phyloP scores from a whole-genome alignment of 2,329 filamentous ascomycete genomes.

The Fusarium sp. region DNA sequence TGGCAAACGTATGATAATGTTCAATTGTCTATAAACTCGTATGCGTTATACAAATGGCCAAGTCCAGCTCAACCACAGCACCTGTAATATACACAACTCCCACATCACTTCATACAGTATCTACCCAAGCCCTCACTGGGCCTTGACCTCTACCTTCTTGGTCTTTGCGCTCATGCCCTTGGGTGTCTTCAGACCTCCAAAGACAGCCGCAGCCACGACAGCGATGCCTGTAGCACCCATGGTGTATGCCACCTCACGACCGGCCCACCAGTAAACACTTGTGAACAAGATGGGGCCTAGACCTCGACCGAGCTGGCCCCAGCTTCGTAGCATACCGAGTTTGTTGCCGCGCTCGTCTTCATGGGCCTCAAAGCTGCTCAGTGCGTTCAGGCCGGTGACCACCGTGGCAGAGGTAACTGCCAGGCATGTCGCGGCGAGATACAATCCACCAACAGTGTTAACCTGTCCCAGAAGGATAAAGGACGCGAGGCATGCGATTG shows the following conservation, averaged over 20 bases:
- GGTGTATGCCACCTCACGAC: constrained; percentile 84
- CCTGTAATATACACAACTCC: constrained; percentile 4
- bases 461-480: constrained; percentile 84
- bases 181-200: constrained; percentile 78
- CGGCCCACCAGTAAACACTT: constrained; percentile 98
- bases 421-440: constrained; percentile 83
- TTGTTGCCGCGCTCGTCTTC: constrained; percentile 86
- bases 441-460: constrained; percentile 76
- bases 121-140: constrained; percentile 21
- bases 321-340: constrained; percentile 82
- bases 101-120: not conserved
- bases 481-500: constrained; percentile 80
- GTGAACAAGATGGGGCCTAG: constrained; percentile 92
- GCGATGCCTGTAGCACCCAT: constrained; percentile 85
- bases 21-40: constrained; percentile 1
- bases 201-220: constrained; percentile 77
- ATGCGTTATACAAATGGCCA: constrained; percentile 12
- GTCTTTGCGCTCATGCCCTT: constrained; percentile 39
- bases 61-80: constrained; percentile 33
- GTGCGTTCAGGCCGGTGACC: constrained; percentile 90
- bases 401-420: constrained; percentile 95
- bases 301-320: constrained; percentile 89
- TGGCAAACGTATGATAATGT: not conserved
- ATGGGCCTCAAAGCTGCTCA: constrained; percentile 89
- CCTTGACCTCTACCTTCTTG: constrained; percentile 39